Percentiles rank a stretch among this genome's conserved stretches.
phyloP scores from a whole-genome alignment of 805 yeast species.

The Candida insectalens region DNA sequence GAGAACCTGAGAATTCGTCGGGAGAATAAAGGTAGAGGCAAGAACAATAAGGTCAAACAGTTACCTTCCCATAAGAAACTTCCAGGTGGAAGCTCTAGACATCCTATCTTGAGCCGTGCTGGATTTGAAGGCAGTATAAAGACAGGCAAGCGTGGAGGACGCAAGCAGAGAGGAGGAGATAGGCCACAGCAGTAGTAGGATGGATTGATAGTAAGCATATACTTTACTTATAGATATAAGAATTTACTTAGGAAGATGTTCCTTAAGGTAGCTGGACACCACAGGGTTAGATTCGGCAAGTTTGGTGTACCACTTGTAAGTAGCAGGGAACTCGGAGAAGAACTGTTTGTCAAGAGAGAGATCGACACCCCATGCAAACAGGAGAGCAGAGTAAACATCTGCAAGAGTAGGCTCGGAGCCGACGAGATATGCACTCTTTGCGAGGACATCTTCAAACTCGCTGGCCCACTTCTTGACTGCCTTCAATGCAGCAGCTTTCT shows the following conservation, averaged over 20 bases:
- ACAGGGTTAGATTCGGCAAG: constrained; percentile 23
- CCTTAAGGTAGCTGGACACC: constrained; percentile 10
- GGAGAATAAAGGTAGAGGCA: constrained; percentile 75
- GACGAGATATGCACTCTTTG: constrained; percentile 25
- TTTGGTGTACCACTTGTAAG: constrained; percentile 35
- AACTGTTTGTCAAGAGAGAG: constrained; percentile 34
- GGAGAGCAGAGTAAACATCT: constrained; percentile 17
- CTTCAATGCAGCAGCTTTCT: constrained; percentile 13
- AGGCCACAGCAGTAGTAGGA: not conserved
- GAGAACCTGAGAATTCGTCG: constrained; percentile 80
- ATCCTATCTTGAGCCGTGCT: constrained; percentile 47
- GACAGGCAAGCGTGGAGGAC: too few species aligned
- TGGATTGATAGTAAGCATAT: not conserved
- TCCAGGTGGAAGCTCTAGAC: not conserved
- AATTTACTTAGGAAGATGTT: too few species aligned
- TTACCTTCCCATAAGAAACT: constrained; percentile 38
- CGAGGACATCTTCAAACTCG: constrained; percentile 24
- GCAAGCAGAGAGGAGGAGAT: too few species aligned
- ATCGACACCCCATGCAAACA: constrained; percentile 30
- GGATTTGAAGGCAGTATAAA: constrained; percentile 72
- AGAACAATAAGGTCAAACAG: constrained; percentile 64
- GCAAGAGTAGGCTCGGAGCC: constrained; percentile 28
- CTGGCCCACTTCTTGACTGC: constrained; percentile 4
- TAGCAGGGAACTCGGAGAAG: constrained; percentile 33
- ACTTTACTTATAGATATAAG: too few species aligned